Conservation (phyloP, 257 asterid species). For the Osmanthus fragrans region DNA sequence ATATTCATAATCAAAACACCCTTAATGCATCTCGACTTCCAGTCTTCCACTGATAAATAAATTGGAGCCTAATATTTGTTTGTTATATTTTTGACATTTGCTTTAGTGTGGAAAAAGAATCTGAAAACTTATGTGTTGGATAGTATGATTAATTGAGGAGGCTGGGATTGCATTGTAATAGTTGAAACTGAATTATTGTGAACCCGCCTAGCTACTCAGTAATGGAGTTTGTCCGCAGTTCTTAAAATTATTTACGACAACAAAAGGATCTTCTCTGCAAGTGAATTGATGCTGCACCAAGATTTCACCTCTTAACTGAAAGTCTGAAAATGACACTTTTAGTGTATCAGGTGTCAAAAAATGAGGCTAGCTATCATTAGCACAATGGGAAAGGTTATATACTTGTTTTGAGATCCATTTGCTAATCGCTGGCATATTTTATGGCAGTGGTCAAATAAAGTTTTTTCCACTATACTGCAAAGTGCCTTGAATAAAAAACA, state of each 20-base stretch:
- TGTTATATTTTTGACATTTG: not conserved
- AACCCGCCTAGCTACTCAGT: not conserved
- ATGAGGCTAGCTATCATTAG: not conserved
- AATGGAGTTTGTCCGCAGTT: not conserved
- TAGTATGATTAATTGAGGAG: not conserved
- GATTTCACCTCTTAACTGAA: conserved; percentile 2
- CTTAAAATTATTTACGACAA: not conserved
- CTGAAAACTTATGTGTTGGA: not conserved
- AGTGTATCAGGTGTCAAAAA: not conserved
- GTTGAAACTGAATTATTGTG: not conserved
- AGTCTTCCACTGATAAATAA: not conserved
- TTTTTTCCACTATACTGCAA: not conserved
- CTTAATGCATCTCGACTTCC: not conserved
- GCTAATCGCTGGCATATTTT: not conserved
- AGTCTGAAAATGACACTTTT: not conserved
- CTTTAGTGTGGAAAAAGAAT: not conserved
- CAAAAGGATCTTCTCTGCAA: not conserved
- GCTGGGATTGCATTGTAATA: not conserved
- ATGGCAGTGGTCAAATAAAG: not conserved
- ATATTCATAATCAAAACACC: not conserved
- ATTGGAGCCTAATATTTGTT: not conserved
- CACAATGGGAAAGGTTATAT: conserved; percentile 1
- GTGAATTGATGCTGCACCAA: not conserved
- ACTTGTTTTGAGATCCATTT: not conserved
- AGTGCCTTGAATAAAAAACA: not conserved